Conservation (phyloP, 2,329 filamentous ascomycete genomes). For the Grosmannia clavigera region DNA sequence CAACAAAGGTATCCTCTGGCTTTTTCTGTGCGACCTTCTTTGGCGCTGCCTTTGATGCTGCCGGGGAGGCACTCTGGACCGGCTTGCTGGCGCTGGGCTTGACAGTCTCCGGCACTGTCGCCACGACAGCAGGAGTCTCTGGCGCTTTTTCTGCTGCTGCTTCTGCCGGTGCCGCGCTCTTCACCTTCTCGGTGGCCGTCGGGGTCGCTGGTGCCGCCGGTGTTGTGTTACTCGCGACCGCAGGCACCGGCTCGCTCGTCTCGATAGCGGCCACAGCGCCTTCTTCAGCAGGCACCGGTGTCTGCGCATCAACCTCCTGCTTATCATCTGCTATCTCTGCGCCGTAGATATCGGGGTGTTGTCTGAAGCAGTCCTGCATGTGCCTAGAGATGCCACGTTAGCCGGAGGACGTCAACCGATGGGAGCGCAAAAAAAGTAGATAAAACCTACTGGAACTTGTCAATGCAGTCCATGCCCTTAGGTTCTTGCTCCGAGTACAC, state of each 20-base stretch:
- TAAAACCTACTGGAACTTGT: conserved; percentile 78
- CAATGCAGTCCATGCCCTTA: conserved; percentile 95
- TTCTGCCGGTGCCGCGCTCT: neutral
- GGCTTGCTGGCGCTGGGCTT: neutral
- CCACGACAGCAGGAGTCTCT: neutral
- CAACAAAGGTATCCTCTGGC: neutral
- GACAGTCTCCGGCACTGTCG: neutral
- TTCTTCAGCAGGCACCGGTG: neutral
- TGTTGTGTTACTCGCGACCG: neutral
- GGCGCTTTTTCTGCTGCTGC: neutral
- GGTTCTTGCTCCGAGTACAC: conserved; percentile 91
- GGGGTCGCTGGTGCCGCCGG: neutral
- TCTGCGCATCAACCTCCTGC: conserved; percentile 16
- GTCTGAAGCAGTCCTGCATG: conserved; percentile 96
- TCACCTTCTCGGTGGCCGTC: neutral
- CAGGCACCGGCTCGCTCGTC: neutral
- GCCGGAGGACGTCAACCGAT: neutral
- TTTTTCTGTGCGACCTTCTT: neutral
- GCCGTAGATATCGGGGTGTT: conserved; percentile 87
- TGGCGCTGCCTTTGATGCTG: neutral
- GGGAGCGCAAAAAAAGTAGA: neutral
- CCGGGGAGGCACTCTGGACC: neutral
- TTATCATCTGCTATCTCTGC: conserved; percentile 74
- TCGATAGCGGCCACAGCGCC: neutral
- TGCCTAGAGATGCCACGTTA: conserved; percentile 39